Conservation (phyloP, 495 filamentous ascomycete species). For the Podospora conica region DNA sequence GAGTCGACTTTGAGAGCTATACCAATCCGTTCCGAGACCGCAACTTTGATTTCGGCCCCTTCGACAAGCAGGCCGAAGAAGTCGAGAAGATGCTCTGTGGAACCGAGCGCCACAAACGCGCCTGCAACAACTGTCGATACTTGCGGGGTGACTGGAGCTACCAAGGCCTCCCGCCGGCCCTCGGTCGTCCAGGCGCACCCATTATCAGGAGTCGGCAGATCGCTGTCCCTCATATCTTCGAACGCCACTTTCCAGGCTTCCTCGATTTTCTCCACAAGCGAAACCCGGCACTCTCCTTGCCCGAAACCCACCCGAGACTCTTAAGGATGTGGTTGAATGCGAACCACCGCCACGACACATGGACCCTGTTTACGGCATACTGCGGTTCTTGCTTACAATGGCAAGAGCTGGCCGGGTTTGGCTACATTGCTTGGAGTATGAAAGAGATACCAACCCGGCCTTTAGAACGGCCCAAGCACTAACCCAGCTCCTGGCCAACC, state of each 20-base stretch:
- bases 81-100: constrained; percentile 10
- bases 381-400: constrained; percentile 5
- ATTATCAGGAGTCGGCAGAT: not conserved
- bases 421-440: not conserved
- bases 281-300: not conserved
- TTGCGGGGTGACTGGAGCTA: constrained; percentile 3
- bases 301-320: not conserved
- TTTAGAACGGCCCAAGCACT: not conserved
- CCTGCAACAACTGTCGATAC: constrained; percentile 8
- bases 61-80: not conserved
- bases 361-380: not conserved
- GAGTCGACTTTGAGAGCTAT: not conserved
- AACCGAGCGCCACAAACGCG: constrained; percentile 13
- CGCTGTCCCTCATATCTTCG: not conserved
- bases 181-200: not conserved
- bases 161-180: not conserved
- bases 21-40: not conserved
- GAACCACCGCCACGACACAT: not conserved
- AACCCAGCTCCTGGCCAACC: not conserved
- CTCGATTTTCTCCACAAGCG: not conserved
- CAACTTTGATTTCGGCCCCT: not conserved
- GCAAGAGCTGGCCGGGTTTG: constrained; percentile 5
- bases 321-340: not conserved
- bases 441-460: not conserved
- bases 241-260: constrained; percentile 1